Conservation (phyloP, 2,329 filamentous ascomycete genomes). For the Microdochium trichocladiopsis region DNA sequence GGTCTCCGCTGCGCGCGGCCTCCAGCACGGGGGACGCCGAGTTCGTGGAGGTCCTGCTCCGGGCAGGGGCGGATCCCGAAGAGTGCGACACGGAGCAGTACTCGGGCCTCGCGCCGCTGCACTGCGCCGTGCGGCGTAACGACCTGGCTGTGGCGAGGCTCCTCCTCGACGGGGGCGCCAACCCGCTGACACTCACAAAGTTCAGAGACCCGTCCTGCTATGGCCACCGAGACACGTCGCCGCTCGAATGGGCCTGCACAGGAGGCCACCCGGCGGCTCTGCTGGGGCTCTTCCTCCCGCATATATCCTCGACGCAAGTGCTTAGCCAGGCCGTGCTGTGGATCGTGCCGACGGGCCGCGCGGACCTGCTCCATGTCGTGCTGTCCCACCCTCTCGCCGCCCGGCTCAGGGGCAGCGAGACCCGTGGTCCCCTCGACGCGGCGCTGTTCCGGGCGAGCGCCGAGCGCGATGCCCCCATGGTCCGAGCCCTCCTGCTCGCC, state of each 20-base stretch:
- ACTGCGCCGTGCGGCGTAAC: not conserved
- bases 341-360: not conserved
- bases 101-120: slow-evolving; percentile 1
- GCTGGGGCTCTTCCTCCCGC: not conserved
- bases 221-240: not conserved
- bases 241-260: not conserved
- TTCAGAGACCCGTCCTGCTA: not conserved
- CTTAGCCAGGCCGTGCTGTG: not conserved
- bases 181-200: not conserved
- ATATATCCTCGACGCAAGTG: not conserved
- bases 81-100: not conserved
- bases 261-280: not conserved
- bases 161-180: not conserved
- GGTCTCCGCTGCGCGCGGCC: not conserved
- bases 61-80: not conserved
- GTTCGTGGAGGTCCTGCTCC: not conserved
- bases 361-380: not conserved
- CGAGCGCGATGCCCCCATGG: not conserved
- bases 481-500: not conserved
- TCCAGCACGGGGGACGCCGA: not conserved
- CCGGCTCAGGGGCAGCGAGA: not conserved
- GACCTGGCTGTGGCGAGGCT: not conserved
- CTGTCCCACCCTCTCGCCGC: not conserved
- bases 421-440: not conserved
- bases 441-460: not conserved